Conservation (phyloP, 1,284 basidiomycete species). For the Apiotrichum gamsii region DNA sequence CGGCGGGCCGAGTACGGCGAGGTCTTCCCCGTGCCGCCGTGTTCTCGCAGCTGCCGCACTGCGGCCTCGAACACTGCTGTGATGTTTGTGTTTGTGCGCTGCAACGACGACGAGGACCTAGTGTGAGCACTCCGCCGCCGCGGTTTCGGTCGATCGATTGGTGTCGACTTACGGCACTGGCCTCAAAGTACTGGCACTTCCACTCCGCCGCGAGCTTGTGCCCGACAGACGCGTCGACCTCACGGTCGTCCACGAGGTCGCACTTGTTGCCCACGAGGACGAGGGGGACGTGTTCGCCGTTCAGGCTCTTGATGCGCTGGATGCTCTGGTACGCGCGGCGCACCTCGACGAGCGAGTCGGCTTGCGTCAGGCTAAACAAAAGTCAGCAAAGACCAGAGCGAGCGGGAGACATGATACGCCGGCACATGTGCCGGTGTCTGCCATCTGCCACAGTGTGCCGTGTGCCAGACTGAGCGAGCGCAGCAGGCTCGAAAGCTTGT, state of each 20-base stretch:
- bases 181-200: conserved; percentile 30
- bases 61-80: conserved; percentile 23
- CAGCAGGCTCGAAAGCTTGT: too few relatives aligned
- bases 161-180: conserved; percentile 34
- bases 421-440: too few relatives aligned
- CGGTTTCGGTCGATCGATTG: too few relatives aligned
- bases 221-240: conserved; percentile 21
- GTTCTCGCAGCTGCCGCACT: conserved; percentile 23
- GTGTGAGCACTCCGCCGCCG: neutral
- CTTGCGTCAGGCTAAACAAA: conserved; percentile 21
- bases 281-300: conserved; percentile 19
- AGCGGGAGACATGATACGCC: too few relatives aligned
- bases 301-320: conserved; percentile 25
- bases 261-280: conserved; percentile 41
- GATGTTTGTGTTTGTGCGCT: conserved; percentile 23
- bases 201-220: conserved; percentile 20
- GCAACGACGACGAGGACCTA: neutral
- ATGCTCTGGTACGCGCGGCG: conserved; percentile 25
- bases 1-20: too few relatives aligned
- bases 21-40: conserved; percentile 9
- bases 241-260: conserved; percentile 31
- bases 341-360: conserved; percentile 32
- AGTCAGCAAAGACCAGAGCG: too few relatives aligned
- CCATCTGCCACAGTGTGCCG: too few relatives aligned
- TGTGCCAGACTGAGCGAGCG: too few relatives aligned